These are phyloP conservation scores for Arxiozyma telluris DNA, from an alignment of 1,139 yeast genomes.

Conservation along the genomic window DNA sequence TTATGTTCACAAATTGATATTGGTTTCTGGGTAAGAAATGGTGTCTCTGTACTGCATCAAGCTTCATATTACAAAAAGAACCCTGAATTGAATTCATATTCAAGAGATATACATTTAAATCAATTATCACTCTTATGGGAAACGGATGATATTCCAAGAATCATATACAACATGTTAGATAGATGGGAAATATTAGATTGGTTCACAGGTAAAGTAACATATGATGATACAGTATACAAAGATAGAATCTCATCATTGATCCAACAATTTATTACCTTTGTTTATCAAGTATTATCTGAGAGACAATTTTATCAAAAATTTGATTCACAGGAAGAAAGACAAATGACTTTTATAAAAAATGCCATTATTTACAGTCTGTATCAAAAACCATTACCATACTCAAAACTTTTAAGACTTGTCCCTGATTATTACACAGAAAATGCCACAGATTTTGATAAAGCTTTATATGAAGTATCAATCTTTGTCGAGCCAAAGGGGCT, in stretches of 20 bases:
- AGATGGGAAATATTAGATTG: slow-evolving; percentile 55
- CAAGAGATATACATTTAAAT: slow-evolving; percentile 48
- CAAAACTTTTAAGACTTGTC: slow-evolving; percentile 37
- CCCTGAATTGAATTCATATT: slow-evolving; percentile 30
- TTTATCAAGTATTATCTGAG: slow-evolving; percentile 50
- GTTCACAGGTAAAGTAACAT: slow-evolving; percentile 36
- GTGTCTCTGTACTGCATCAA: slow-evolving; percentile 44
- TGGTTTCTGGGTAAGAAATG: slow-evolving; percentile 62
- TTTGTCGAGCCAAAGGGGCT: slow-evolving; percentile 47
- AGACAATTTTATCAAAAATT: slow-evolving; percentile 39
- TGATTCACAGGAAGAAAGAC: slow-evolving; percentile 26
- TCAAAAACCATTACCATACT: slow-evolving; percentile 47
- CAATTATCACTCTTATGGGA: slow-evolving; percentile 46
- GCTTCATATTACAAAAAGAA: slow-evolving; percentile 33
- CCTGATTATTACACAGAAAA: slow-evolving; percentile 34
- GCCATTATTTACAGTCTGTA: slow-evolving; percentile 42
- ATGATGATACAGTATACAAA: slow-evolving; percentile 44
- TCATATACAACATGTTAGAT: slow-evolving; percentile 44
- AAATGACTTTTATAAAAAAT: slow-evolving; percentile 29
- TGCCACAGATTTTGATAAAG: slow-evolving; percentile 32
- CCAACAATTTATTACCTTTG: slow-evolving; percentile 46
- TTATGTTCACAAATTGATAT: slow-evolving; percentile 46
- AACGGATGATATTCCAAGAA: slow-evolving; percentile 34
- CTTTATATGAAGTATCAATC: slow-evolving; percentile 40
- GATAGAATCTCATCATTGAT: slow-evolving; percentile 45